Conservation (phyloP, 2,329 filamentous ascomycete genomes). For the Trichoderma oligosporum region DNA sequence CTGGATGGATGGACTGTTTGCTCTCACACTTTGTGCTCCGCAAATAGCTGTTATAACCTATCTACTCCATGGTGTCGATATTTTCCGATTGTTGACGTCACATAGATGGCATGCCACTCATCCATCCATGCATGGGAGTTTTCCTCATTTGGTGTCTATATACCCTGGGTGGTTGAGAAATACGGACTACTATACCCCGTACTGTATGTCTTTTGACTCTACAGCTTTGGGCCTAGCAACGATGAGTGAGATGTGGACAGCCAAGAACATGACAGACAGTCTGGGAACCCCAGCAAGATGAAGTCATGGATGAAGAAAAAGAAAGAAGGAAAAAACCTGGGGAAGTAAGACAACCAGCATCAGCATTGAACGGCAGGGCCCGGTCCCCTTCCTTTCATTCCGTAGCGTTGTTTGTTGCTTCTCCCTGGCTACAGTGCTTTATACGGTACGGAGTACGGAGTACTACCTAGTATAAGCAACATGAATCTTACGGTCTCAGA, state of each 20-base stretch:
- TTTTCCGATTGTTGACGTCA: conserved; percentile 14
- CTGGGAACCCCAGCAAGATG: not conserved
- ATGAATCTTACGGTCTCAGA: not conserved
- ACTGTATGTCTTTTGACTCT: too few species aligned
- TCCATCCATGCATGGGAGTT: not conserved
- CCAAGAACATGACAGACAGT: not conserved
- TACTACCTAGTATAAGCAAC: not conserved
- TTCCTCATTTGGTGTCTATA: not conserved
- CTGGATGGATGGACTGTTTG: too few species aligned
- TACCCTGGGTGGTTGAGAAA: too few species aligned
- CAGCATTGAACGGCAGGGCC: not conserved
- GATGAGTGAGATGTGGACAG: too few species aligned
- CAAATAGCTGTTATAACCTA: too few species aligned
- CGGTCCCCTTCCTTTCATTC: too few species aligned
- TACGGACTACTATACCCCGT: too few species aligned
- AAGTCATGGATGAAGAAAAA: conserved; percentile 11
- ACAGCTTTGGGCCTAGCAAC: too few species aligned
- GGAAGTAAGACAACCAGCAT: conserved; percentile 6
- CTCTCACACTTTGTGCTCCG: too few species aligned
- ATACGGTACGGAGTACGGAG: not conserved
- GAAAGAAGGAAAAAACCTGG: conserved; percentile 5
- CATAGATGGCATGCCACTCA: not conserved
- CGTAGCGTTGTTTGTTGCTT: too few species aligned
- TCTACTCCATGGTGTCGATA: not conserved
- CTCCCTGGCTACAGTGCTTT: conserved; percentile 5